Conservation (phyloP, 495 filamentous ascomycete species). For the Aspergillus diversus region DNA sequence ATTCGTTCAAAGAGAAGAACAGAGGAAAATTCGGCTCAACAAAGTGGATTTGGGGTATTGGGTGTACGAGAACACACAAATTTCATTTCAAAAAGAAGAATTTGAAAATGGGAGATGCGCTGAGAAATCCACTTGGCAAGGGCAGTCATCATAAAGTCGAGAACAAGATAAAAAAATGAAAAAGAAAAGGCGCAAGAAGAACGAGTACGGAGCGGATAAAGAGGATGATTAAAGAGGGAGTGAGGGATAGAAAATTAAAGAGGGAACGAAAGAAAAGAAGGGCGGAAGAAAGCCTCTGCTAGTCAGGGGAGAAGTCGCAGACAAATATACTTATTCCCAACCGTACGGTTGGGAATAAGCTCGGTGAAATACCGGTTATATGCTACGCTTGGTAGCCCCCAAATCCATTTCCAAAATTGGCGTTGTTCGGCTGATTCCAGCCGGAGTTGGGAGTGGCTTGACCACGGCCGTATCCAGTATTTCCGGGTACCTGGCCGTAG, state of each 20-base stretch:
- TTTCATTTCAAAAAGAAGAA: conserved; percentile 51
- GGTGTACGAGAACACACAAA: conserved; percentile 52
- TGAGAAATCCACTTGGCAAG: conserved; percentile 45
- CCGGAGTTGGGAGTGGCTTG: conserved; percentile 73
- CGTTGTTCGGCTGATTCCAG: conserved; percentile 66
- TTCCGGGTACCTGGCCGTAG: conserved; percentile 65
- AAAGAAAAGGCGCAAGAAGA: conserved; percentile 17
- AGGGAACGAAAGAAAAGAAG: conserved; percentile 18
- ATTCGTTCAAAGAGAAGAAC: conserved; percentile 36
- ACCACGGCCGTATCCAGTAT: conserved; percentile 81
- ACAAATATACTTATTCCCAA: not conserved
- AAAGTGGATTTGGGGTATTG: conserved; percentile 54
- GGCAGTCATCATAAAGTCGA: conserved; percentile 33
- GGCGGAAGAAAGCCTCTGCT: not conserved
- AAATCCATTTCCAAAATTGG: conserved; percentile 55
- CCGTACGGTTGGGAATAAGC: conserved; percentile 8
- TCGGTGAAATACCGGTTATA: conserved; percentile 16
- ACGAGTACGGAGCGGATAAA: conserved; percentile 16
- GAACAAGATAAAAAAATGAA: conserved; percentile 17
- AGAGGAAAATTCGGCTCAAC: conserved; percentile 41
- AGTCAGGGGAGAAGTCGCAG: not conserved
- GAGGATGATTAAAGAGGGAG: conserved; percentile 19
- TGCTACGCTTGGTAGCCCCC: conserved; percentile 57
- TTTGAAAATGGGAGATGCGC: conserved; percentile 44
- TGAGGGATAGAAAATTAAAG: conserved; percentile 17